Base-by-base conservation (phyloP, 768 basidiomycete species). In the Imleria badia region DNA sequence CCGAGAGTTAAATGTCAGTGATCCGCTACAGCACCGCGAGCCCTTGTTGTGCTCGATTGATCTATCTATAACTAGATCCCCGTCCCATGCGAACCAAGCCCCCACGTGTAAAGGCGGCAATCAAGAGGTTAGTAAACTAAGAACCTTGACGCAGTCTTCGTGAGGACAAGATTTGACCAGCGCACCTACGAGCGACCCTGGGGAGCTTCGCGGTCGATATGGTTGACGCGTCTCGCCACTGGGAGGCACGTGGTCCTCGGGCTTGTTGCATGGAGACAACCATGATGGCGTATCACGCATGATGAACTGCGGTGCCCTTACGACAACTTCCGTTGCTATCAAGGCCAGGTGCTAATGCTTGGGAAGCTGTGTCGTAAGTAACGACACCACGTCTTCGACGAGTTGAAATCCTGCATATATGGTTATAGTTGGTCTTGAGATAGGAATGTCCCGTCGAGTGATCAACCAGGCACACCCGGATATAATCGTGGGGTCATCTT, bases 321-420 rank as follows among this genome's bases (percentile, higher is more conserved):
- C 22, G 15, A 45, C 12, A 40, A 6, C 39, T 46, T 65, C 52
- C 59, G 42, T 57, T 43, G 35, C 12, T 35, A 54, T 65, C 62
- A 63, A 30, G 10, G 47, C 45, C 54, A 33, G 19, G 30, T 31
- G n/a, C n/a, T 39, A 35, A 19, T 13, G 20, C 23, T 50, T 9
- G 11, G 29, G 26, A 14, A 39, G 48, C 11, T 20, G 4, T 63
- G 29, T 15, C 57, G 49, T 60, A 61, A 45, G 23, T 26, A 20
- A 51, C 35, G 10, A 48, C 26, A 34, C 5, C 45, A 31, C 5
- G 4, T 48, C 35, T 48, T 47, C 17, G 15, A 26, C 13, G 23
- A 8, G 17, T 38, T 33, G 14, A 15, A 43, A 34, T 29, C 26
- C 8, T 15, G n/a, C 20, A 23, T 23, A 30, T 23, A 34, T 40